These are phyloP conservation scores for Cyberlindnera samutprakarnensis DNA, from an alignment of 805 yeast genomes.

Conservation along the genomic window DNA sequence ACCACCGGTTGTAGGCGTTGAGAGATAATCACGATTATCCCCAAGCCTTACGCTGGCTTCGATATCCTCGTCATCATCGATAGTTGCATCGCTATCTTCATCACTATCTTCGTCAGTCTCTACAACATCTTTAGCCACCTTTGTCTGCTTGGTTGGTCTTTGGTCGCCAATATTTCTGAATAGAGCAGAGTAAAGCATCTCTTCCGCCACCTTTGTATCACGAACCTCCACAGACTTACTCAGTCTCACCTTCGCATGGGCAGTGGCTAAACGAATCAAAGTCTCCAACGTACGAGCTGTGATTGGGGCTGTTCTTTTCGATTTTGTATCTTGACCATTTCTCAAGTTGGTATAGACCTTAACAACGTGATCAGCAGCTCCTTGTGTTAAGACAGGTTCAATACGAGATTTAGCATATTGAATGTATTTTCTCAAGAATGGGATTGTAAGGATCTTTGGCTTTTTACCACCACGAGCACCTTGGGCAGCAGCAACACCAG, in stretches of 20 bases:
- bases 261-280: slow-evolving; percentile 86
- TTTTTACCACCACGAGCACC: slow-evolving; percentile 16
- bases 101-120: slow-evolving; percentile 1
- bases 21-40: no score
- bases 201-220: slow-evolving; percentile 85
- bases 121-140: slow-evolving; percentile 1
- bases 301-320: slow-evolving; percentile 81
- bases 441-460: slow-evolving; percentile 57
- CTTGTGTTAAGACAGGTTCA: slow-evolving; percentile 69
- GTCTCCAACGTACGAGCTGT: slow-evolving; percentile 99
- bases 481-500: slow-evolving; percentile 52
- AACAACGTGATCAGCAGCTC: slow-evolving; percentile 76
- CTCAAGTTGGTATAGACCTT: slow-evolving; percentile 73
- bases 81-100: background rate
- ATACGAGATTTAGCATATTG: slow-evolving; percentile 90
- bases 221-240: slow-evolving; percentile 63
- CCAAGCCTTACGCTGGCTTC: background rate
- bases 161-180: slow-evolving; percentile 58
- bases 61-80: background rate
- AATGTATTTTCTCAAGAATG: slow-evolving; percentile 84
- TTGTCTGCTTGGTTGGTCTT: slow-evolving; percentile 12
- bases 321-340: slow-evolving; percentile 53
- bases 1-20: background rate
- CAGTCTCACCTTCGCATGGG: slow-evolving; percentile 93
- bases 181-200: slow-evolving; percentile 75